Evolutionary conservation across 257 asterid species (phyloP), one percentile per base, ranked within the genome.

Genomic region (Voacanga thouarsii): DNA sequence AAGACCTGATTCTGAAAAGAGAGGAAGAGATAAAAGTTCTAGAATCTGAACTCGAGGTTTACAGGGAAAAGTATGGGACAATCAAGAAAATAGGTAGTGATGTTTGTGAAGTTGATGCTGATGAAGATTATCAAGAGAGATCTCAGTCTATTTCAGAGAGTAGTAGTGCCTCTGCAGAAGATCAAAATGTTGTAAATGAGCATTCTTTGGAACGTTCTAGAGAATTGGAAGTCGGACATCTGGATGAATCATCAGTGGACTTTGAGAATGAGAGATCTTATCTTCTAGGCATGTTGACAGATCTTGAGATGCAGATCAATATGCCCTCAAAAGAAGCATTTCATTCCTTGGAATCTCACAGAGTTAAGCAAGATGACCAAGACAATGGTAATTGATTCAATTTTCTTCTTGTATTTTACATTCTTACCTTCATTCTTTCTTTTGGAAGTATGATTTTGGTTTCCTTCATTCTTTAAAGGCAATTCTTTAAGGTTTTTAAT

Each of bases 11-110:
- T 41, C 73, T 76, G 44, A 92, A 87, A 83, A 86, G 87, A 57
- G 97, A 94, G 26, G 96, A 90, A 33, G 96, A 94, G 37, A 39
- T 89, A 21, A 88, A 81, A 86, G 89, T 85, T 39, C 74, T 92
- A 57, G 91, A 89, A 83, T 55, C 83, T 12, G 97, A 92, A 45
- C 90, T 92, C 18, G 93, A 89, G 56, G 61, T 76, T 9, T 94
- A 92, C 30, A 71, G 91, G 72, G 89, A 83, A 12, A 89, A 86
- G 77, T 89, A 84, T 23, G 96, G 97, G 73, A 75, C 72, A 0
- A 75, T 94, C 41, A 82, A 77, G 80, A 82, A 78, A 75, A 81
- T 85, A 45, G 90, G 93, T 3, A 86, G 96, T 47, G 98, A 90
- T 82, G 80, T 84, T 24, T 91, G 93, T 79, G 97, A 94, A 78